A percentile compares a stretch with the other conserved stretches of the same genome.
Conservation (phyloP, 768 basidiomycete species). For the Clavulina sp. region DNA sequence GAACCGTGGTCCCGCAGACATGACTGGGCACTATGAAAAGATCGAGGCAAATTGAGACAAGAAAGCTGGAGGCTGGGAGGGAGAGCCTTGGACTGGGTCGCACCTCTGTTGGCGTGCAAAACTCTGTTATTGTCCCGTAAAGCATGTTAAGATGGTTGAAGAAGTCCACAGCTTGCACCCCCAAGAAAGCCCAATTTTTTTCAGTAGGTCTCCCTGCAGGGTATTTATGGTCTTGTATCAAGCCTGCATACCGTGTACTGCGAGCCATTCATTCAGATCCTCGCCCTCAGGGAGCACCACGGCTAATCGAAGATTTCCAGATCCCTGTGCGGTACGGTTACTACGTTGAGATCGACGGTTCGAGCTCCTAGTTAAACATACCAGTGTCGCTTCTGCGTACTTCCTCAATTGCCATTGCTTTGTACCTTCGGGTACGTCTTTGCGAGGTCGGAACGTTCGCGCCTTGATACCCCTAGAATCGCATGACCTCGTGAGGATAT, state of each 20-base stretch:
- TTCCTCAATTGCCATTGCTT: conserved; percentile 97
- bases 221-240: not conserved
- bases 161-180: conserved; percentile 76
- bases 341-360: too few relatives aligned
- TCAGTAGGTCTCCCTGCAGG: not conserved
- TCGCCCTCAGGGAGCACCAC: conserved; percentile 94
- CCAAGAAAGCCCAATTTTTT: not conserved
- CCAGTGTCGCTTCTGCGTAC: conserved; percentile 91
- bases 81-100: conserved; percentile 12
- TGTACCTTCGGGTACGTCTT: conserved; percentile 86
- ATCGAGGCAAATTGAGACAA: not conserved
- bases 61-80: too few relatives aligned
- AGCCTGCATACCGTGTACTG: conserved; percentile 67
- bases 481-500: too few relatives aligned
- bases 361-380: too few relatives aligned
- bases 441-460: conserved; percentile 90
- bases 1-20: conserved; percentile 88
- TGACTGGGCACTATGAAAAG: conserved; percentile 64
- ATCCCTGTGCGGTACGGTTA: conserved; percentile 53
- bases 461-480: too few relatives aligned
- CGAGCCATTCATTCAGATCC: conserved; percentile 97
- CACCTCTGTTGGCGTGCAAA: conserved; percentile 88
- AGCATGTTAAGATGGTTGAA: conserved; percentile 99
- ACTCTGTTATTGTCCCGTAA: conserved; percentile 95
- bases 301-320: conserved; percentile 82